Evolutionary conservation across 495 filamentous ascomycete species (phyloP), one percentile per base, ranked within the genome.

Genomic region (Bacidia rubella): DNA sequence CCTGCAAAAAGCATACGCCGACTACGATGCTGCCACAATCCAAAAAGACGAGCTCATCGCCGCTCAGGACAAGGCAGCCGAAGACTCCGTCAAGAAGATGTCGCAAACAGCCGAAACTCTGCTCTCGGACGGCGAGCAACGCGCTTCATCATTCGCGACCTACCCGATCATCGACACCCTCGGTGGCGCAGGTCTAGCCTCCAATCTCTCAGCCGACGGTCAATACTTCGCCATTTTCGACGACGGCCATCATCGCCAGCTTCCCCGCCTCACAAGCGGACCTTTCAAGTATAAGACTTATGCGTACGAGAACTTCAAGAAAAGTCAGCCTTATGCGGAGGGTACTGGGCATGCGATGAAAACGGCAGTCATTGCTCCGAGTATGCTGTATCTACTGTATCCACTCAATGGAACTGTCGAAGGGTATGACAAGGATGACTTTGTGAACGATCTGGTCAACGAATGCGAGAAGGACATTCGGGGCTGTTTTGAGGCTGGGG

Each of bases 141-240:
- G 69, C 26, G 62, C 62, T 43, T 64, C 60, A 1, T 69, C 66
- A 2, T 71, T 71, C 54, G 69, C 67, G 21, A 71, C 68, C 1
- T 71, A 71, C 51, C 68, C 69, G 1, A 63, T 71, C 39, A 61
- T 57, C 46, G 63, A 66, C 32, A 70, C 68, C 3, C 57, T 71
- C 20, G 68, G 60, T 2, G 68, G 68, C 12, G 64, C 58, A 27
- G 67, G 67, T 2, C 57, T 71, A 44, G 64, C 67, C 1, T 60
- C 63, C 15, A 66, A 62, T 24, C 52, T 71, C 22, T 57, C 55
- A 26, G 59, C 60, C 11, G 68, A 68, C 46, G 68, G 68, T 2
- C 69, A 71, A 42, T 69, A 69, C 55, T 71, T 71, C 52, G 53
- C 68, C 11, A 68, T 71, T 26, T 71, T 71, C 47, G 69, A 71